Evolutionary conservation across 108 stramenopile genomes (phyloP).

Genomic region (Phaeodactylum tricornutum): DNA sequence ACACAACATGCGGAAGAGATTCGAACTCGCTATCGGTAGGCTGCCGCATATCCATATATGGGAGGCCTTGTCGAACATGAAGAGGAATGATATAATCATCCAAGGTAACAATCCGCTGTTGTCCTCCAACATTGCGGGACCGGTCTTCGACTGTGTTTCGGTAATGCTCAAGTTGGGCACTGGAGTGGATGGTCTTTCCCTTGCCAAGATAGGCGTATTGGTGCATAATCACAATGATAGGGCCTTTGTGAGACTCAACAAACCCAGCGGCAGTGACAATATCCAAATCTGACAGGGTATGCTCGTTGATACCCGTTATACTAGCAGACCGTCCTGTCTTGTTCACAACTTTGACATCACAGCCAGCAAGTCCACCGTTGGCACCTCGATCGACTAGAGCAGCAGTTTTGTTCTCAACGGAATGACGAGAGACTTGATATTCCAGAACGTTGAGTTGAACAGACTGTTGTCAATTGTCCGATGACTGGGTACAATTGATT

Average conservation of each 20-base stretch:
- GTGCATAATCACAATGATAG: conserved; percentile 7
- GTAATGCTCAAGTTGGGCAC: conserved; percentile 1
- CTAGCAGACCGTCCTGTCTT: conserved; percentile 1
- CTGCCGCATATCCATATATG: background rate
- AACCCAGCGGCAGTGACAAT: conserved; percentile 21
- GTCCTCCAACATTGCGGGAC: conserved; percentile 8
- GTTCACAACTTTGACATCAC: conserved; percentile 7
- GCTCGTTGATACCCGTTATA: conserved; percentile 23
- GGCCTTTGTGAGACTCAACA: background rate
- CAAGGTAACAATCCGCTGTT: conserved; percentile 6
- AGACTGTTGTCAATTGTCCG: too few relatives aligned
- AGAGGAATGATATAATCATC: conserved; percentile 11
- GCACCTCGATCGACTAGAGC: conserved; percentile 26
- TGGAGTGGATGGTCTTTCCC: conserved; percentile 12
- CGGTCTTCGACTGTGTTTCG: conserved; percentile 4
- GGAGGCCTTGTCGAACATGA: background rate
- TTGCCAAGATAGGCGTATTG: conserved; percentile 4
- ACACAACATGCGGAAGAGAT: conserved; percentile 6
- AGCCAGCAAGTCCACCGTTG: conserved; percentile 20
- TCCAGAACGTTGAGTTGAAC: background rate
- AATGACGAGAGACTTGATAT: background rate
- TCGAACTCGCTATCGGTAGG: background rate
- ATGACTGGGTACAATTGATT: too few relatives aligned
- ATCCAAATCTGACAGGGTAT: background rate
- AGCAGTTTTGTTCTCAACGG: too few relatives aligned